Evolutionary conservation across 2,329 filamentous ascomycete genomes (phyloP), one percentile per base, ranked within the genome.

Genomic region (Aspergillus niger): DNA sequence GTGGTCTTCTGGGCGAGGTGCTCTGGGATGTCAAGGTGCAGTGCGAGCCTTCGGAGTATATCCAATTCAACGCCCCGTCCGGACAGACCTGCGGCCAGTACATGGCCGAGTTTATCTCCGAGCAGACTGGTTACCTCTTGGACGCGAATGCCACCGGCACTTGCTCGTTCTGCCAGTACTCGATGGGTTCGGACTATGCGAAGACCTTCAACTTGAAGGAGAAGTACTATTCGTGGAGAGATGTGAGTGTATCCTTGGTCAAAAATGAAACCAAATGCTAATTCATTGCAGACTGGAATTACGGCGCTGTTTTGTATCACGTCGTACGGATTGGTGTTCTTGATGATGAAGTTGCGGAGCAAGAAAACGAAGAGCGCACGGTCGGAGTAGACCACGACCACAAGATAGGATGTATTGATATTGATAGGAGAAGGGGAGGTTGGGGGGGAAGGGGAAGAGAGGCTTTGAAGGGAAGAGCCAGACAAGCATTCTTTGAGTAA

Each of bases 321-420:
- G 2, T 76, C 75, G 2, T 82, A 82, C 61, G 74, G 67, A 5
- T 59, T 79, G 57, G 80, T 82, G 1, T 81, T 78, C 65, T 44
- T 79, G 24, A 77, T 82, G 74, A 82, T 81, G 80, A 82, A 81
- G 69, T 63, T 82, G 48, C 70, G 80, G 59, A 82, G 77, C 39
- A 82, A 81, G 71, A 77, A 76, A 63, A 80, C 76, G 15, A 81
- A 81, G 72, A 81, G 73, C 48, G 79, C 79, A 5, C 64, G 71
- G 8, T 71, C 68, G 3, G 74, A 75, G 53, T 74, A 36, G 32
- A 36, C 32, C 32, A 13, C 4, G 13, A 36, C 32, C 32, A 13
- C 4, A 5, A 2, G 32, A 30, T 11, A 30, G 2, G 28, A 30
- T 3, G 28, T 30, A 3, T 11, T 11, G 28, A 30, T 30, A 8